Evolutionary conservation across 140 eudicot species (phyloP).

Genomic region (Anethum foeniculum): DNA sequence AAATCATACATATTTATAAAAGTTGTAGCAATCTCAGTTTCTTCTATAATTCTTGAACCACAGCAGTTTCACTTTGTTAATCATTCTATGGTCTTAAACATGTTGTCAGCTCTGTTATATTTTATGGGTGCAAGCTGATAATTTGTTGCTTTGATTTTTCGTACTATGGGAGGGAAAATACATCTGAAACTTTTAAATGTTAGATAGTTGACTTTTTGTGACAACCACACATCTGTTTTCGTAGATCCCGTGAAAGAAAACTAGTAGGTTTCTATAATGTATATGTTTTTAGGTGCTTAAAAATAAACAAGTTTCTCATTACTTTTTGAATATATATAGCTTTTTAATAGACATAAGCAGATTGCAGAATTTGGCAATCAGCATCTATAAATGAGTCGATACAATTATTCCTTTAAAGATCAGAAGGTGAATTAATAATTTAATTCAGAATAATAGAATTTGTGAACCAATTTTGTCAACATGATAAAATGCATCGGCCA

Average conservation of each 20-base stretch:
- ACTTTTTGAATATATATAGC: neutral
- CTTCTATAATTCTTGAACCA: neutral
- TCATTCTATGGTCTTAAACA: neutral
- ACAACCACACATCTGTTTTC: neutral
- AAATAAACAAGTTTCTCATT: neutral
- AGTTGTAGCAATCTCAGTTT: neutral
- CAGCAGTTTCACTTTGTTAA: neutral
- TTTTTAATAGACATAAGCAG: neutral
- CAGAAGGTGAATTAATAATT: neutral
- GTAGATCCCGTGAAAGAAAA: neutral
- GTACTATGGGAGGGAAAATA: neutral
- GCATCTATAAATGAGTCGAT: neutral
- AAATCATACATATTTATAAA: neutral
- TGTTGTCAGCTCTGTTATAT: neutral
- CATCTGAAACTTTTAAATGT: neutral
- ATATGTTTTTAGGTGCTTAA: neutral
- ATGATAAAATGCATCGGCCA: too few species aligned
- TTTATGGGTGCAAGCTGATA: neutral
- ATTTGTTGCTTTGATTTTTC: neutral
- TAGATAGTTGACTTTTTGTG: neutral
- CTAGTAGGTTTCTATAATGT: neutral
- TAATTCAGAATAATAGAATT: neutral
- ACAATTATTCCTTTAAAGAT: too few species aligned
- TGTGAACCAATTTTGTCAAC: neutral
- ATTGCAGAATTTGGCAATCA: neutral